These are phyloP conservation scores for Cynara cardunculus DNA, from an alignment of 129 eudicot genomes.

Conservation along the genomic window DNA sequence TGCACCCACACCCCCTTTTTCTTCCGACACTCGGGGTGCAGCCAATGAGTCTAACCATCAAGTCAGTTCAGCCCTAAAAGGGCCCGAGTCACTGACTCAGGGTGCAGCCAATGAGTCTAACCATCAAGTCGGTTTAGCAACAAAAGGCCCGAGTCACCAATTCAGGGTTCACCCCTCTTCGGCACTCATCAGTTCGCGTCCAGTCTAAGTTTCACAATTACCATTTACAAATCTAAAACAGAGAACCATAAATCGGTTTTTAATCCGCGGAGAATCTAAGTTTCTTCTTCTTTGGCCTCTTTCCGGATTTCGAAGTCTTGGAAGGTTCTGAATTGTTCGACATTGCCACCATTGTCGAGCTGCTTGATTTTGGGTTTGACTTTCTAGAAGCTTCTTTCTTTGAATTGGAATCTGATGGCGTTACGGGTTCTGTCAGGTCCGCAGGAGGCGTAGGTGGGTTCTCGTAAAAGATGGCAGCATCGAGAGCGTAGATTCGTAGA, in stretches of 20 bases:
- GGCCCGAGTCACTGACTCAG: neutral
- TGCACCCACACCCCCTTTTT: neutral
- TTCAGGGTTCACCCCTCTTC: neutral
- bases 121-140: neutral
- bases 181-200: neutral
- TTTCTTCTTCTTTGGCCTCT: slow-evolving; percentile 48
- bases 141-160: neutral
- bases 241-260: neutral
- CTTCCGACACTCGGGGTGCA: neutral
- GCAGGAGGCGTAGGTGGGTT: slow-evolving; percentile 21
- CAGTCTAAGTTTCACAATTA: neutral
- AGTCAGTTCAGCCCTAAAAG: neutral
- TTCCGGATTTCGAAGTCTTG: slow-evolving; percentile 32
- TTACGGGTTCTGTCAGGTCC: neutral
- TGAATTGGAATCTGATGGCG: neutral
- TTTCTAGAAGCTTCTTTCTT: slow-evolving; percentile 1
- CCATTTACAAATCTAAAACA: neutral
- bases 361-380: slow-evolving; percentile 20
- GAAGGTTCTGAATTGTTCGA: slow-evolving; percentile 28
- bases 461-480: slow-evolving; percentile 60
- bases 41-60: neutral
- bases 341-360: slow-evolving; percentile 16
- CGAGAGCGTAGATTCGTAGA: slow-evolving; percentile 57
- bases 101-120: neutral
- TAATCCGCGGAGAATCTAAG: slow-evolving; percentile 34